phyloP scores from a whole-genome alignment of 129 eudicot species.

The Escallonia rubra region DNA sequence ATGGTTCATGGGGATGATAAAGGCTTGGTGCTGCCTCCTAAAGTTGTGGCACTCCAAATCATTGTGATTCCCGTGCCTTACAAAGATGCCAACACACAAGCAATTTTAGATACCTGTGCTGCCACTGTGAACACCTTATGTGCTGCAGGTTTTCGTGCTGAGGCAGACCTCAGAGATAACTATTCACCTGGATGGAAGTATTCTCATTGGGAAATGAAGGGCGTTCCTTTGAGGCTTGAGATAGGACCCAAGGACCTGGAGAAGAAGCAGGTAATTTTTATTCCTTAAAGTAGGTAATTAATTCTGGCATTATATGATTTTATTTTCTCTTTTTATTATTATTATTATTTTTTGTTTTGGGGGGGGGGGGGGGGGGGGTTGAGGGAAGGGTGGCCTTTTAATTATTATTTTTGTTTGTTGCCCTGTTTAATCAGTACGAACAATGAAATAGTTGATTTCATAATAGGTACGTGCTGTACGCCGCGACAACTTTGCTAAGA shows the following conservation, averaged over 20 bases:
- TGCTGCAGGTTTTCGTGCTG: conserved; percentile 74
- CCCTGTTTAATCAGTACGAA: too few relatives aligned
- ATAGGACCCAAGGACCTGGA: conserved; percentile 92
- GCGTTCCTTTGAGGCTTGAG: conserved; percentile 87
- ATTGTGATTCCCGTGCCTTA: conserved; percentile 84
- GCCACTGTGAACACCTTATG: conserved; percentile 51
- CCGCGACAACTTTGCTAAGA: conserved; percentile 61
- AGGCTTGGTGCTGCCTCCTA: conserved; percentile 90
- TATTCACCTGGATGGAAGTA: conserved; percentile 97
- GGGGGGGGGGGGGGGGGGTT: neutral
- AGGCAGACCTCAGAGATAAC: conserved; percentile 79
- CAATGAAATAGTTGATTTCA: neutral
- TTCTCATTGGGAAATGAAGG: conserved; percentile 94
- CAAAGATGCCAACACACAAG: conserved; percentile 74
- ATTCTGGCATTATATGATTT: neutral
- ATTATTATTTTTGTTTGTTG: neutral
- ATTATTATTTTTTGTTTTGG: neutral
- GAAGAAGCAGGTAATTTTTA: conserved; percentile 57
- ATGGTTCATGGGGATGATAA: conserved; percentile 97
- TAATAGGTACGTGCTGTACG: conserved; percentile 68
- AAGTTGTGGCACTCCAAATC: conserved; percentile 79
- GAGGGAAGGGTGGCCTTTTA: too few relatives aligned
- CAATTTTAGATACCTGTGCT: conserved; percentile 63
- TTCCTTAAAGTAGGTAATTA: too few relatives aligned
- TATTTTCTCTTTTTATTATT: neutral